phyloP scores from a whole-genome alignment of 441 rosid species.

The Erysimum pusillum region DNA sequence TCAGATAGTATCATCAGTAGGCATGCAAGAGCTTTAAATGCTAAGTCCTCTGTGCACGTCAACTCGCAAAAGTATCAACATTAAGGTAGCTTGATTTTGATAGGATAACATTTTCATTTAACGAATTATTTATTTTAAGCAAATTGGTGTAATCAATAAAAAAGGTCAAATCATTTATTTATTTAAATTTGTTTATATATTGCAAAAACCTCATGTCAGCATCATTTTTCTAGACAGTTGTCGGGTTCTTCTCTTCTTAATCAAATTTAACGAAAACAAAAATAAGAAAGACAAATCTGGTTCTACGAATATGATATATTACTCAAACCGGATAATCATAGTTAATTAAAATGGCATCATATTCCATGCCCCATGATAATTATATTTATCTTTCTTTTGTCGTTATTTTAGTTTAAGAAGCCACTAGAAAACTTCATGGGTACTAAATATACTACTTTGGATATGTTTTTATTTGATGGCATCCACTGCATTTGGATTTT shows the following conservation, averaged over 20 bases:
- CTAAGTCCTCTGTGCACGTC: slow-evolving; percentile 21
- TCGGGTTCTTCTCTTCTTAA: slow-evolving; percentile 8
- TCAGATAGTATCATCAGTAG: background rate
- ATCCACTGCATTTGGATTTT: slow-evolving; percentile 25
- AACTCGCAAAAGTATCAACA: slow-evolving; percentile 34
- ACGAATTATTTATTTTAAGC: background rate
- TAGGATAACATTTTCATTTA: slow-evolving; percentile 5
- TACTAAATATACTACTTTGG: background rate
- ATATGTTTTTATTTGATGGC: slow-evolving; percentile 7
- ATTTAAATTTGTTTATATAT: background rate
- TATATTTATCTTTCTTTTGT: slow-evolving; percentile 25
- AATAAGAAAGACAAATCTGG: background rate
- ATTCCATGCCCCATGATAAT: slow-evolving; percentile 44
- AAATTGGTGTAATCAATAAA: background rate
- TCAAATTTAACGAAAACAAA: background rate
- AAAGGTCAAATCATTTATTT: background rate
- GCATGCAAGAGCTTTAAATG: slow-evolving; percentile 12
- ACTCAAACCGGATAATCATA: slow-evolving; percentile 8
- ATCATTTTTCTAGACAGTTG: slow-evolving; percentile 35
- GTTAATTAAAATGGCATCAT: slow-evolving; percentile 29
- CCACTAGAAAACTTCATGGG: slow-evolving; percentile 29
- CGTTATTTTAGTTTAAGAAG: slow-evolving; percentile 32
- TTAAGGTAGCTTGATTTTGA: slow-evolving; percentile 28
- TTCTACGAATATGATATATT: slow-evolving; percentile 3
- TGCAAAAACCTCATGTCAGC: slow-evolving; percentile 25